Conservation (phyloP, 2,329 filamentous ascomycete species). For the Moelleriella libera region DNA sequence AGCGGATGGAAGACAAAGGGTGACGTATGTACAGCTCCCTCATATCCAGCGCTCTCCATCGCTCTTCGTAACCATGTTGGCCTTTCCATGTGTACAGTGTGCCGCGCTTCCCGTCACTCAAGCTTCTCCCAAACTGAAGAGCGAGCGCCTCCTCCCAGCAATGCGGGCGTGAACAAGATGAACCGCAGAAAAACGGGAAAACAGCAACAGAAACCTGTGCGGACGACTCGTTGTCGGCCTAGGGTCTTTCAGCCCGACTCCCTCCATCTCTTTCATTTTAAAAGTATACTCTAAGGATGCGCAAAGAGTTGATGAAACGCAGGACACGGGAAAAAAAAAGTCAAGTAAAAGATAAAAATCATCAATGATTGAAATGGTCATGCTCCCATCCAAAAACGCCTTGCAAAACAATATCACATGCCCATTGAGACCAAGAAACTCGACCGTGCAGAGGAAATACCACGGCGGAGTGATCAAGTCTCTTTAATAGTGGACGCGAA, state of each 20-base stretch:
- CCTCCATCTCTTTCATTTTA: neutral
- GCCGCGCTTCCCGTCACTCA: too few relatives aligned
- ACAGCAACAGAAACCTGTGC: too few relatives aligned
- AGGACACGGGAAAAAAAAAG: neutral
- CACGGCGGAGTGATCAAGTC: too few relatives aligned
- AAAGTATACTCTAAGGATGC: neutral
- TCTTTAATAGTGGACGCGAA: too few relatives aligned
- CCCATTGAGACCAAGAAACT: too few relatives aligned
- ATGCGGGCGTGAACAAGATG: too few relatives aligned
- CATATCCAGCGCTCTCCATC: constrained; percentile 5
- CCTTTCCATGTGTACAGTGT: too few relatives aligned
- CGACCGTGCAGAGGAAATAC: too few relatives aligned
- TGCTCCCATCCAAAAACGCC: neutral
- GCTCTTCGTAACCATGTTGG: neutral
- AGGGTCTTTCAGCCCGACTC: neutral
- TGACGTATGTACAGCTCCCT: constrained; percentile 2
- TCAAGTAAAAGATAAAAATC: neutral
- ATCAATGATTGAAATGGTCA: neutral
- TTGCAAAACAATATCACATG: neutral
- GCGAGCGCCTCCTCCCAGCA: too few relatives aligned
- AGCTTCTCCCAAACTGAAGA: too few relatives aligned
- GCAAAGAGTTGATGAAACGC: neutral
- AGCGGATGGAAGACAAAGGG: neutral
- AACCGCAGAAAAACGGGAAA: too few relatives aligned
- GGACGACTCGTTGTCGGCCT: neutral